phyloP scores from a whole-genome alignment of 2,329 filamentous ascomycete species.

The Sporothrix dimorphospora region DNA sequence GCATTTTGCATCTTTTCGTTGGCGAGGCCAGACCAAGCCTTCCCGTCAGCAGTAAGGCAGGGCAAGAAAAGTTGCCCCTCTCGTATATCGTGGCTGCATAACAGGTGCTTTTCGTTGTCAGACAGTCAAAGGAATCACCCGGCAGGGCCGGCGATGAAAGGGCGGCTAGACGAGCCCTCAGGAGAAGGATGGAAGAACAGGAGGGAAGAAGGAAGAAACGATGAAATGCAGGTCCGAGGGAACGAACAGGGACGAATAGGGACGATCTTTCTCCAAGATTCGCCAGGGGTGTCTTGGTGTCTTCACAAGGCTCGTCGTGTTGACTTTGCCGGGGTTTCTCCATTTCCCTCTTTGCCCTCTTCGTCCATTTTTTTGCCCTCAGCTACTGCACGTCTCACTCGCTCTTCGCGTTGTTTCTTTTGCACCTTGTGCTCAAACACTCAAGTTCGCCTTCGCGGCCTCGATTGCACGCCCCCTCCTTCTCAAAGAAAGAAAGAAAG shows the following conservation, averaged over 20 bases:
- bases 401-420: not conserved
- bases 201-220: not conserved
- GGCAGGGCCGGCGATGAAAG: not conserved
- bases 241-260: not conserved
- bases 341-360: not conserved
- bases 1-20: not conserved
- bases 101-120: not conserved
- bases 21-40: not conserved
- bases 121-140: not conserved
- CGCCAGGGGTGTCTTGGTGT: not conserved
- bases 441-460: not conserved
- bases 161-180: not conserved
- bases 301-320: not conserved
- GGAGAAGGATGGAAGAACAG: slow-evolving; percentile 1
- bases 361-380: not conserved
- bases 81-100: slow-evolving; percentile 5
- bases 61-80: not conserved
- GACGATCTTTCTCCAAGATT: not conserved
- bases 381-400: not conserved
- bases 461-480: not conserved
- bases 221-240: slow-evolving; percentile 13
- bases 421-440: not conserved
- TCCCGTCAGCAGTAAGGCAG: slow-evolving; percentile 1
- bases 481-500: slow-evolving; percentile 1
- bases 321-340: not conserved